These are phyloP conservation scores for Omphalea diandra DNA, from an alignment of 441 rosid species.

Conservation along the genomic window DNA sequence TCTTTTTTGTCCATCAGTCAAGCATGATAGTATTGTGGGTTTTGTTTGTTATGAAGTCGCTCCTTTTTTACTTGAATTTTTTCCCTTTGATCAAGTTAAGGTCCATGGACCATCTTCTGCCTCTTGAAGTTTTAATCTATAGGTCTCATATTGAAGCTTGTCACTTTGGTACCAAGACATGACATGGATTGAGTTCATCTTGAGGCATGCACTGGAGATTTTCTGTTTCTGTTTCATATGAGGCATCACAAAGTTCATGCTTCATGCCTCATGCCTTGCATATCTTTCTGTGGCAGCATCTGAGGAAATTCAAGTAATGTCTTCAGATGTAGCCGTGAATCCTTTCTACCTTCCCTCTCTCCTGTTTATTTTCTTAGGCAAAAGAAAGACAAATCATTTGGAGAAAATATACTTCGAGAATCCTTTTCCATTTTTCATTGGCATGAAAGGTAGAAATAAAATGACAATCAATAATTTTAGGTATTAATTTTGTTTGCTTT, in stretches of 20 bases:
- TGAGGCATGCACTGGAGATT: not conserved
- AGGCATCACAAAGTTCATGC: not conserved
- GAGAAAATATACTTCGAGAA: not conserved
- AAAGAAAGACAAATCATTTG: not conserved
- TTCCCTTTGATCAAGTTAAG: not conserved
- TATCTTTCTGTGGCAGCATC: not conserved
- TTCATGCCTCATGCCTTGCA: not conserved
- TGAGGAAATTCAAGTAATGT: not conserved
- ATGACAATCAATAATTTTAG: no score
- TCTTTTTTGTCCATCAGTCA: not conserved
- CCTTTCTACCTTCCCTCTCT: not conserved
- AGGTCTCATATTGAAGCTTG: not conserved
- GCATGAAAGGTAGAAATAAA: no score
- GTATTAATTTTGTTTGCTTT: not conserved
- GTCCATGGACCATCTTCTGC: conserved; percentile 1
- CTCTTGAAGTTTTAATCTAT: conserved; percentile 7
- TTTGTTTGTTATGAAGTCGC: not conserved
- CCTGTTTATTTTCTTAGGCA: not conserved
- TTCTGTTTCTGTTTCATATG: not conserved
- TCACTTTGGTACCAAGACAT: not conserved
- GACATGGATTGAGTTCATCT: not conserved
- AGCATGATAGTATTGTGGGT: not conserved
- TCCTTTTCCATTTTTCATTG: no score
- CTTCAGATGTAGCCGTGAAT: not conserved
- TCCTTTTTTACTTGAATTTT: not conserved